Base-by-base conservation (phyloP, 164 flowering plant species). In the Vitis rupestris region DNA sequence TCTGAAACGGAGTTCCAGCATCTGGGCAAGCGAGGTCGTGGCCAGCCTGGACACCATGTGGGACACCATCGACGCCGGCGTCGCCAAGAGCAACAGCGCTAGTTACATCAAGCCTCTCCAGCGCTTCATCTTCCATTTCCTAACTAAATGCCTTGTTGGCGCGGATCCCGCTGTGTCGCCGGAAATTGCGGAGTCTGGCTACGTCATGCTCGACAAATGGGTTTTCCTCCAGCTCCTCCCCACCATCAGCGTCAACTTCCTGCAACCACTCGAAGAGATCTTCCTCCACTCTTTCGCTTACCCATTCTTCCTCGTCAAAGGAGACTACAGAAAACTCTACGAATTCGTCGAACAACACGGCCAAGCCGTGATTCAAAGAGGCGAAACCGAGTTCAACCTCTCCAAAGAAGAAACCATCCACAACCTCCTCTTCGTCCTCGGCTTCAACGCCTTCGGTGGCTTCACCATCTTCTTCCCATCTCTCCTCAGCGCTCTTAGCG, bases 391-490 rank as follows among this genome's bases (percentile, higher is more conserved):
- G 76, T 93, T 84, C 70, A 82, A 83, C 2, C 84, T 93, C 55
- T 85, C 73, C 14, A 31, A 79, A 64, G 79, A 88, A 30, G 95
- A 90, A 44, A 62, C 86, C 44, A 77, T 90, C 48, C 97, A 92
- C 71, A 92, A 94, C 74, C 75, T 94, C 15, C 62, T 94, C 7
- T 94, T 90, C 76, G 60, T 85, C 0, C 78, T 92, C n/a, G 97
- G 98, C 1, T 92, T 93, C 81, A 93, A 93, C 59, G 97, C 97
- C 0, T 92, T 78, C 37, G 98, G 97, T 2, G 97, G 97, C 8
- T 90, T 92, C 74, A 77, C 93, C 0, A 47, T 86, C 27, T 90
- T 90, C 61, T 54, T 92, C 7, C 96, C 88, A 0, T 15, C 68
- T 0, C 71, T 94, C 11, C 9, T 92, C 0, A 27, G 27, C 8